Conservation (phyloP, 2,329 filamentous ascomycete genomes). For the Verticillium albo-atrum region DNA sequence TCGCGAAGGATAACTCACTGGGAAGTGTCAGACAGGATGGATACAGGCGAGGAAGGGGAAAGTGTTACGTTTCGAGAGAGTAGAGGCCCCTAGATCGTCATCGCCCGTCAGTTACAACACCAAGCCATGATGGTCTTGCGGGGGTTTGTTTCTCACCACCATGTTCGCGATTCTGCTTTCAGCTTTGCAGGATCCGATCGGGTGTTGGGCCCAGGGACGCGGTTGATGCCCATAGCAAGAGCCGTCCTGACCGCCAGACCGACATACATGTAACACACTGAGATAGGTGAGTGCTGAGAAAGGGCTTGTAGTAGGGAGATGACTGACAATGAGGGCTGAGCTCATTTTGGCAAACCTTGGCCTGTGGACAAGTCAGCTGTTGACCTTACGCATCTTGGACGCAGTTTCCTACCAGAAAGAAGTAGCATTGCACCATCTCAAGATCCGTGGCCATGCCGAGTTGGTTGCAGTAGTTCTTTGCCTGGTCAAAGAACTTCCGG, state of each 20-base stretch:
- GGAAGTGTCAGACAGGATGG: background rate
- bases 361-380: slow-evolving; percentile 6
- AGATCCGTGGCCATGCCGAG: slow-evolving; percentile 38
- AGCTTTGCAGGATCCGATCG: slow-evolving; percentile 26
- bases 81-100: slow-evolving; percentile 29
- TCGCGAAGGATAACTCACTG: slow-evolving; percentile 42
- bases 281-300: background rate
- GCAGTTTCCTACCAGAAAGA: slow-evolving; percentile 27
- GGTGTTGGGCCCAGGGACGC: slow-evolving; percentile 25
- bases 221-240: slow-evolving; percentile 42
- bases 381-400: slow-evolving; percentile 14
- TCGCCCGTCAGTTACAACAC: accelerated
- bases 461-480: slow-evolving; percentile 30
- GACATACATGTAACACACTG: slow-evolving; percentile 41
- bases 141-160: slow-evolving; percentile 38
- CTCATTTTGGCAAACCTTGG: slow-evolving; percentile 45
- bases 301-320: too few species aligned
- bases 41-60: background rate
- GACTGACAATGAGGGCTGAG: slow-evolving; percentile 39
- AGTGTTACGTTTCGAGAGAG: slow-evolving; percentile 36
- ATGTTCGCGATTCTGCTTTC: slow-evolving; percentile 35
- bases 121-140: too few species aligned
- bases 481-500: slow-evolving; percentile 37
- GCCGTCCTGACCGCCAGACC: slow-evolving; percentile 42
- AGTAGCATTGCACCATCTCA: slow-evolving; percentile 42